phyloP scores from a whole-genome alignment of 768 basidiomycete genomes.

The Suillus decipiens region DNA sequence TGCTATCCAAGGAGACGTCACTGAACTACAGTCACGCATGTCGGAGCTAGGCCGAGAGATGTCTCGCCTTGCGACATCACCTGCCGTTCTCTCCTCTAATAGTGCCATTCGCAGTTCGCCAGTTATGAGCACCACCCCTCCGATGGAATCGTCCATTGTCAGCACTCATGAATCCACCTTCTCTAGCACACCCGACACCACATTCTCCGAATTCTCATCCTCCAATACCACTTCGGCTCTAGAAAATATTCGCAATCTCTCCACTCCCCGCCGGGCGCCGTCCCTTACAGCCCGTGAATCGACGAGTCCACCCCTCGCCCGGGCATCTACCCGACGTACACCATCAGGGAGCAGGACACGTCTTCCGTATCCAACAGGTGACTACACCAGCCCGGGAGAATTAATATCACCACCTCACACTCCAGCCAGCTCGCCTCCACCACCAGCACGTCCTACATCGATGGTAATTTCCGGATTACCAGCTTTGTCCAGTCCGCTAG shows the following conservation, averaged over 20 bases:
- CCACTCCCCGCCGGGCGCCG: conserved; percentile 34
- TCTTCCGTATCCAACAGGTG: conserved; percentile 81
- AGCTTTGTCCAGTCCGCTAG: conserved; percentile 25
- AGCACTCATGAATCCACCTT: conserved; percentile 30
- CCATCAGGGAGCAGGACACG: conserved; percentile 41
- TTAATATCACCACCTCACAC: conserved; percentile 35
- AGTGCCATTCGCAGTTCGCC: conserved; percentile 47
- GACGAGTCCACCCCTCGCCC: conserved; percentile 62
- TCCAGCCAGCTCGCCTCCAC: conserved; percentile 50
- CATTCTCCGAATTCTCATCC: conserved; percentile 9
- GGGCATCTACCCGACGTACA: conserved; percentile 39
- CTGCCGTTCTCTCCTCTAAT: conserved; percentile 45
- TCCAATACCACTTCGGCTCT: conserved; percentile 17
- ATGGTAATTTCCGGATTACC: conserved; percentile 48
- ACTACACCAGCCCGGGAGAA: conserved; percentile 71
- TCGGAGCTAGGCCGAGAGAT: conserved; percentile 78
- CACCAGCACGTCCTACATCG: conserved; percentile 43
- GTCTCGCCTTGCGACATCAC: conserved; percentile 66
- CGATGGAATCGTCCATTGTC: conserved; percentile 48
- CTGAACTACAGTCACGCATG: conserved; percentile 74
- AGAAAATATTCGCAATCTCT: conserved; percentile 18
- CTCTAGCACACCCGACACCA: conserved; percentile 8
- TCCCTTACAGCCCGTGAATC: conserved; percentile 57
- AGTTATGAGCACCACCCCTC: conserved; percentile 45
- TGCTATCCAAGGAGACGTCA: conserved; percentile 65